phyloP scores from a whole-genome alignment of 2,329 filamentous ascomycete genomes.

The Colletotrichum sp. region DNA sequence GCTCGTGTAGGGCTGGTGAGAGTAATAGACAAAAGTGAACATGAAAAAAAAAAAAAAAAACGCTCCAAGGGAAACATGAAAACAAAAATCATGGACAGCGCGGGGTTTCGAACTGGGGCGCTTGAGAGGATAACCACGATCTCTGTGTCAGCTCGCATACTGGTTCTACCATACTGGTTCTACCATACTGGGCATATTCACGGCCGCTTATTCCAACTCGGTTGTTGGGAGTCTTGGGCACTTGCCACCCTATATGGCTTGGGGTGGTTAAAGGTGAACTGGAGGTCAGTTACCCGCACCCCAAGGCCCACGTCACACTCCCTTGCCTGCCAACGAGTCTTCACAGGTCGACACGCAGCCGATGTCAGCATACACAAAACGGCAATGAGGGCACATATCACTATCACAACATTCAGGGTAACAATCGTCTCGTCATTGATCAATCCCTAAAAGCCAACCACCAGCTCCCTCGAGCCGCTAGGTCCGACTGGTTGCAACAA shows the following conservation, averaged over 20 bases:
- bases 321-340: not conserved
- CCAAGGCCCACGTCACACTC: not conserved
- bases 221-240: not conserved
- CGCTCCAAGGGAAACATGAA: not conserved
- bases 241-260: not conserved
- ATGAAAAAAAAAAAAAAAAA: not conserved
- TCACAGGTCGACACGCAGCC: not conserved
- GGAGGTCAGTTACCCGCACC: not conserved
- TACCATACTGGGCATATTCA: not conserved
- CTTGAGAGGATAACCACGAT: not conserved
- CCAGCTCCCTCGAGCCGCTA: not conserved
- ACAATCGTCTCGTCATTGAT: constrained; percentile 21
- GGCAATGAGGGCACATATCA: not conserved
- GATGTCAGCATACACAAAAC: not conserved
- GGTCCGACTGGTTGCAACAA: not conserved
- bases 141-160: not conserved
- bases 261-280: not conserved
- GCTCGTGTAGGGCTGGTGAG: not conserved
- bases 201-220: not conserved
- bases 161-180: not conserved
- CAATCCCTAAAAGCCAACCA: not conserved
- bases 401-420: not conserved
- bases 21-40: not conserved
- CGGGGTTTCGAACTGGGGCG: not conserved
- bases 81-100: fast-evolving